Percentiles rank a stretch among this genome's conserved stretches.
Conservation (phyloP, 768 basidiomycete species). For the Trametes elegans region DNA sequence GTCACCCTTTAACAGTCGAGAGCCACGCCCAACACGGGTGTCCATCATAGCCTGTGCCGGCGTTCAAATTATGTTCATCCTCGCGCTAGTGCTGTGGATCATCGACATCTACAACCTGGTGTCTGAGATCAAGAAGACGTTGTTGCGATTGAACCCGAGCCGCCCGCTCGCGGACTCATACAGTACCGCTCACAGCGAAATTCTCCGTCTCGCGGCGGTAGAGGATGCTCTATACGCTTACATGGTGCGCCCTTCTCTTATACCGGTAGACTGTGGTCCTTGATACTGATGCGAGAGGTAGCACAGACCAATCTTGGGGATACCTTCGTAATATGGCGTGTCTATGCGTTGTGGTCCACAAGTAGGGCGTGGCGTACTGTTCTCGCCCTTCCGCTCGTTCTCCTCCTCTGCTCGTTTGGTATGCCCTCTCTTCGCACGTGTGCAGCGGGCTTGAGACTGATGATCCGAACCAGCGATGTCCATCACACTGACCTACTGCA, state of each 20-base stretch:
- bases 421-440: neutral
- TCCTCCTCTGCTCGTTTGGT: constrained; percentile 21
- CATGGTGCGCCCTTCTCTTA: constrained; percentile 1
- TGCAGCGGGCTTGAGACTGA: too few relatives aligned
- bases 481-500: constrained; percentile 22
- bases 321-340: constrained; percentile 23
- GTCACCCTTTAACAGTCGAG: too few relatives aligned
- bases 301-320: constrained; percentile 26
- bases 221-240: neutral
- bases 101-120: neutral
- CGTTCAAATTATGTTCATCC: too few relatives aligned
- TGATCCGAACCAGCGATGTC: constrained; percentile 15
- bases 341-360: constrained; percentile 20
- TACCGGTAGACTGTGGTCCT: neutral
- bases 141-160: too few relatives aligned
- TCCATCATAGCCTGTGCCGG: too few relatives aligned
- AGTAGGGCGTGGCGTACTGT: constrained; percentile 10
- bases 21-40: too few relatives aligned
- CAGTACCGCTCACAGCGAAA: too few relatives aligned
- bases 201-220: too few relatives aligned
- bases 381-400: constrained; percentile 16
- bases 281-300: too few relatives aligned
- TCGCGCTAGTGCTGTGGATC: too few relatives aligned
- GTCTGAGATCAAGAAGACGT: neutral
- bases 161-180: too few relatives aligned